phyloP scores from a whole-genome alignment of 2,329 filamentous ascomycete species.

The Clonostachys rosea region DNA sequence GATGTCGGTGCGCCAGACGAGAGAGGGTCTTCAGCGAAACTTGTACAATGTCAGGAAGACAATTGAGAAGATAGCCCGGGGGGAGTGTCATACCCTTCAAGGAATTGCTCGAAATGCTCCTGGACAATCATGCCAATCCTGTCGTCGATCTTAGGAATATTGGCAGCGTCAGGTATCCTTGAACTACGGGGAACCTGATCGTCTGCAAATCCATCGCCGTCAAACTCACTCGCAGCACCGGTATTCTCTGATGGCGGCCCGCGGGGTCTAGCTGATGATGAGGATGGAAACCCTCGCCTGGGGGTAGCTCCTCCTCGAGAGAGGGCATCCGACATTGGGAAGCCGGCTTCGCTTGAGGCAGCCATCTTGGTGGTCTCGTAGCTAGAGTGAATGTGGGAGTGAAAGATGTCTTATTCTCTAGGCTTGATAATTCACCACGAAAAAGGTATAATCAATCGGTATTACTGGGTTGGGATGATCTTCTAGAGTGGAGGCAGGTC shows the following conservation, averaged over 20 bases:
- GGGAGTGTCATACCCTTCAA: conserved; percentile 43
- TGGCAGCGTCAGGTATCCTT: conserved; percentile 39
- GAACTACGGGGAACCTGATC: conserved; percentile 54
- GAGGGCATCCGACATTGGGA: conserved; percentile 52
- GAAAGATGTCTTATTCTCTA: too few species aligned
- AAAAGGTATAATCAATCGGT: too few species aligned
- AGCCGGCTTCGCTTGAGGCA: conserved; percentile 50
- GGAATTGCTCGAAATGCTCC: conserved; percentile 73
- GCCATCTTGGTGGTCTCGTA: conserved; percentile 28
- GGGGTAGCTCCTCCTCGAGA: conserved; percentile 37
- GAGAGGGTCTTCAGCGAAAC: conserved; percentile 65
- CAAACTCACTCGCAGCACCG: conserved; percentile 57
- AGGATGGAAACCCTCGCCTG: conserved; percentile 39
- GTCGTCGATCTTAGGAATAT: conserved; percentile 71
- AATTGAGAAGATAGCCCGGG: background rate
- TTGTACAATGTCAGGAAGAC: conserved; percentile 12
- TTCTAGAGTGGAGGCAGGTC: too few species aligned
- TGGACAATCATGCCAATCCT: conserved; percentile 70
- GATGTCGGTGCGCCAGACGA: conserved; percentile 60
- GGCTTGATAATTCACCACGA: too few species aligned
- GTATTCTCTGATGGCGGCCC: conserved; percentile 60
- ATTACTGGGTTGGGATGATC: too few species aligned
- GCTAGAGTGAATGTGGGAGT: too few species aligned
- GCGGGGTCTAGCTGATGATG: conserved; percentile 47
- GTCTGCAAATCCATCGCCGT: conserved; percentile 58